A percentile compares a stretch with the other conserved stretches of the same genome.
Evolutionary conservation across 257 asterid species (phyloP).

Genomic region (Jaltomata sinuosa): DNA sequence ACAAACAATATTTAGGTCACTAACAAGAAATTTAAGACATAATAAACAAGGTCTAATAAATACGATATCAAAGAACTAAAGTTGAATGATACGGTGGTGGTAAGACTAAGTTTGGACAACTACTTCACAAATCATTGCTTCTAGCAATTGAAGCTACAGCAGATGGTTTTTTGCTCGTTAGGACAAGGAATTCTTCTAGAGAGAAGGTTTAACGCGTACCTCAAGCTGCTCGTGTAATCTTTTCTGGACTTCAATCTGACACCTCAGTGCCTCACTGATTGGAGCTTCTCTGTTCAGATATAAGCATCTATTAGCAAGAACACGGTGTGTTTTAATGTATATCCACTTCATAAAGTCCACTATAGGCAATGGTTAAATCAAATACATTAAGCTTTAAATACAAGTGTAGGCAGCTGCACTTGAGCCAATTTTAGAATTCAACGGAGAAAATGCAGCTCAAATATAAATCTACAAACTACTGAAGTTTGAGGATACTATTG

Average conservation of each 20-base stretch:
- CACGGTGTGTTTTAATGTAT: neutral
- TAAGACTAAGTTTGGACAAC: neutral
- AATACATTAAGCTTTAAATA: neutral
- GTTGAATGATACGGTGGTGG: neutral
- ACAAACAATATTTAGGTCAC: neutral
- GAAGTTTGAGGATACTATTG: neutral
- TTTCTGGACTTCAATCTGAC: constrained; percentile 73
- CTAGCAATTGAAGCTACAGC: neutral
- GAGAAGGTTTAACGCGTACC: constrained; percentile 21
- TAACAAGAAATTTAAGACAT: neutral
- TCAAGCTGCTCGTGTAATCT: constrained; percentile 71
- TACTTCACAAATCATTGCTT: neutral
- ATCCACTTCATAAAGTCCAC: neutral
- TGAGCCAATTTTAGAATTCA: neutral
- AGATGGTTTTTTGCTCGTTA: neutral
- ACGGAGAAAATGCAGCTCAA: neutral
- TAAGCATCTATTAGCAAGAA: neutral
- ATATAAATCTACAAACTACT: neutral
- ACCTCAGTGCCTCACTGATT: constrained; percentile 48
- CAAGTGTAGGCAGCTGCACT: neutral
- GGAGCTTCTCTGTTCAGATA: constrained; percentile 47
- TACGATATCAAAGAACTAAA: neutral
- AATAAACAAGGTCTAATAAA: neutral
- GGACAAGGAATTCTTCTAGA: neutral
- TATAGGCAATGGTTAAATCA: neutral